Base-by-base conservation (phyloP, 352 stramenopile species). In the Pythium sp. region DNA sequence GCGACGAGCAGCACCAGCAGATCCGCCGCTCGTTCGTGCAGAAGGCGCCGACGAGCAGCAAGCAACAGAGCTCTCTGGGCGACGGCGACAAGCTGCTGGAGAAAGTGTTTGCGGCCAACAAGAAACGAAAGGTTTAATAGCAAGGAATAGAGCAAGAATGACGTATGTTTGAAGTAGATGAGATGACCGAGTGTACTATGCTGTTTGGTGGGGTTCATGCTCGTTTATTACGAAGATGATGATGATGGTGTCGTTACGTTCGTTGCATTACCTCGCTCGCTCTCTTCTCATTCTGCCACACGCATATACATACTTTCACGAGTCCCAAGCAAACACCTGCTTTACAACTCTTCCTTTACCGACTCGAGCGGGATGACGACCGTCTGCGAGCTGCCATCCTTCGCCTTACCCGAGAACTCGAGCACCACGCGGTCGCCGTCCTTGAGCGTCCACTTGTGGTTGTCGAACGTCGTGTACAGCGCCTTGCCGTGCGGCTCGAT, bases 21-120 rank as follows among this genome's bases (percentile, higher is more conserved):
- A 73, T 95, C 69, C 85, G 86, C 22, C 87, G 86, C n/a, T 89
- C 83, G 58, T 94, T 94, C 68, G 57, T 77, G 32, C 87, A 94
- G 65, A 91, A 94, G 68, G 67, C 75, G 8, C 81, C 87, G 0
- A 81, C 82, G 24, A 91, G 77, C 73, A 90, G 80, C 67, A 91
- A 91, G 70, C 74, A 90, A 36, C 69, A 86, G 24, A 79, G 76
- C 22, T 92, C 86, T 36, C 75, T 93, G 18, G 67, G 68, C 18
- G 76, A 87, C 36, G 66, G 70, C 58, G 65, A 71, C 32, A 73
- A 72, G 34, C 70, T 91, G 65, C 73, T 94, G 9, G 73, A 72
- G 64, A 91, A 93, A 73, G 84, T 94, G 26, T 94, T 94, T 72
- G 72, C 68, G 7, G 22, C 26, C 36, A 62, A 62, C 69, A 93